A percentile compares a stretch with the other conserved stretches of the same genome.
Evolutionary conservation across 2,329 filamentous ascomycete species (phyloP).

Genomic region (Akanthomyces uredinophilus): DNA sequence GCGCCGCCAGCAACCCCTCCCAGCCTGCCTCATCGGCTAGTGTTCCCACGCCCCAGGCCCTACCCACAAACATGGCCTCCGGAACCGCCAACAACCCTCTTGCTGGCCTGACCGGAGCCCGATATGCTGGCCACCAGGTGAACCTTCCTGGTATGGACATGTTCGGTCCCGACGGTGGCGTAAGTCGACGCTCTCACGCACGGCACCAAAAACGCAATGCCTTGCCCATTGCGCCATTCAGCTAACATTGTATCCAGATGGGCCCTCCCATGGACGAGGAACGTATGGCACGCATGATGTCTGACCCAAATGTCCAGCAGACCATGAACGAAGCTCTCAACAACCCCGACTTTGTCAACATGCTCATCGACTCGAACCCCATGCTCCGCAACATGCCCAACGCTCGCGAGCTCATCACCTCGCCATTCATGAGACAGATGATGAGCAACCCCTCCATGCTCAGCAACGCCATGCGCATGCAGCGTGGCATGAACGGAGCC

Average conservation of each 20-base stretch:
- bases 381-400: conserved; percentile 69
- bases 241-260: conserved; percentile 57
- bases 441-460: conserved; percentile 87
- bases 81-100: conserved; percentile 84
- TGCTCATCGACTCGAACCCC: conserved; percentile 90
- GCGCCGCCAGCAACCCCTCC: conserved; percentile 76
- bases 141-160: conserved; percentile 80
- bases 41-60: conserved; percentile 39
- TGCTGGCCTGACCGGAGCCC: conserved; percentile 82
- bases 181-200: conserved; percentile 45
- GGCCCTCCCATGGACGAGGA: conserved; percentile 79
- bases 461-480: conserved; percentile 76
- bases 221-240: conserved; percentile 8
- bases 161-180: conserved; percentile 91
- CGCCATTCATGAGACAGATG: conserved; percentile 84
- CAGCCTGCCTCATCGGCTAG: conserved; percentile 37
- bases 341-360: conserved; percentile 90
- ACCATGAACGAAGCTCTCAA: conserved; percentile 92
- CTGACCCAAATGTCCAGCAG: conserved; percentile 80
- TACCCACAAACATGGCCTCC: conserved; percentile 72
- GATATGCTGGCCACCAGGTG: conserved; percentile 81
- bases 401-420: conserved; percentile 79
- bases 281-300: conserved; percentile 75
- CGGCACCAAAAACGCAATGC: neutral
- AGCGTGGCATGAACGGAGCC: conserved; percentile 59